Evolutionary conservation across 306 rosid species (phyloP), one percentile per base, ranked within the genome.

Genomic region (Medicago ruthenica): DNA sequence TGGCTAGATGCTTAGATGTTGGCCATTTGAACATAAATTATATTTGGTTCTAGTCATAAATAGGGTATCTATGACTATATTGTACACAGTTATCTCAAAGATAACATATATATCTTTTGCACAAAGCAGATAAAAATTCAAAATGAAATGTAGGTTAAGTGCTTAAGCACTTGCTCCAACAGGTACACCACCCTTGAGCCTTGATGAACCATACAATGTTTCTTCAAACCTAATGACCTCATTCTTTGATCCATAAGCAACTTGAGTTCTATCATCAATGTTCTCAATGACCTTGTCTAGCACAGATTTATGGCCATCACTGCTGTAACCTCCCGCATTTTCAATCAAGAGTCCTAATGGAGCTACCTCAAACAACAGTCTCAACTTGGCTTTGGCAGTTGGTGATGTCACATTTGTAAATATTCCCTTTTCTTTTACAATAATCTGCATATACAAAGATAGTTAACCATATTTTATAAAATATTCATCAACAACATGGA

Each of bases 141-240:
- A 39, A 77, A 42, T 31, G 64, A 78, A 63, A 57, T 40, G 61
- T 40, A 4, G 42, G 18, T 85, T 71, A 88, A 62, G 3, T 67
- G 36, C 58, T 90, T 85, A 95, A 76, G 88, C 96, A 79, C 84
- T 76, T 75, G 96, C 99, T 76, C 96, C 97, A 80, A 92, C 92
- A 44, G 98, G 93, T 58, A 96, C 91, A 71, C 92, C 97, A 21
- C 80, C 89, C 90, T 96, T 91, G 79, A 96, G 86, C 86, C 99
- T 87, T 74, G 99, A 96, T n/a, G 95, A 86, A 80, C 99, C 99
- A 15, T 92, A 96, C 5, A 96, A 80, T 41, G 96, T 92, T 78
- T 96, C 97, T 82, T 96, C 99, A n/a, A 96, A 92, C 59, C 99
- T 83, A 68, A 90, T 88, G 70, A 96, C 88, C 90, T 96, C 99